Percentiles rank a stretch among this genome's conserved stretches.
Conservation (phyloP, 306 rosid genomes). For the Vigna trinervia region DNA sequence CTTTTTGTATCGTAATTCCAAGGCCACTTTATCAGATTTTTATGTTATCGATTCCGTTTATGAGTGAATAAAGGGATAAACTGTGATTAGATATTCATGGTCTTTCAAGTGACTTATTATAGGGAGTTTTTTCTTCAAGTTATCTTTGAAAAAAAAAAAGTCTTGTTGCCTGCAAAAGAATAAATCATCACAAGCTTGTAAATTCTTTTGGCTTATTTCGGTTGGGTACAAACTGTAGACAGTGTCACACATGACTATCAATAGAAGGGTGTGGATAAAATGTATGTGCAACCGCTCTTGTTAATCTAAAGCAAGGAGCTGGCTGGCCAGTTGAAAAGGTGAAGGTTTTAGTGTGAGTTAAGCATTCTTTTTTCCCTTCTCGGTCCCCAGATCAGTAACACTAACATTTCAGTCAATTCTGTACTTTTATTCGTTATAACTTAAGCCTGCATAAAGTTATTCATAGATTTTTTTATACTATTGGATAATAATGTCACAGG, state of each 20-base stretch:
- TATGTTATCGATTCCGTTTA: conserved; percentile 16
- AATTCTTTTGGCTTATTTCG: background rate
- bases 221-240: background rate
- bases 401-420: conserved; percentile 5
- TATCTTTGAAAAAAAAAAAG: background rate
- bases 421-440: background rate
- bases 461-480: conserved; percentile 14
- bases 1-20: background rate
- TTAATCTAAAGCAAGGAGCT: background rate
- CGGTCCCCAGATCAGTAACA: background rate
- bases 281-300: conserved; percentile 11
- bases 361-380: background rate
- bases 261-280: conserved; percentile 6
- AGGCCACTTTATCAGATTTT: background rate
- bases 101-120: conserved; percentile 2
- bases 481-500: conserved; percentile 50
- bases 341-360: background rate
- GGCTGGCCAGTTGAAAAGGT: background rate
- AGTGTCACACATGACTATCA: conserved; percentile 5
- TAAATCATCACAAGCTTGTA: background rate
- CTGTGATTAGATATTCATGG: background rate
- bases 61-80: conserved; percentile 10
- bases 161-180: background rate
- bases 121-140: background rate
- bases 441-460: conserved; percentile 15